Evolutionary conservation across 1,284 basidiomycete genomes (phyloP).

Genomic region (Sporisorium graminicola): DNA sequence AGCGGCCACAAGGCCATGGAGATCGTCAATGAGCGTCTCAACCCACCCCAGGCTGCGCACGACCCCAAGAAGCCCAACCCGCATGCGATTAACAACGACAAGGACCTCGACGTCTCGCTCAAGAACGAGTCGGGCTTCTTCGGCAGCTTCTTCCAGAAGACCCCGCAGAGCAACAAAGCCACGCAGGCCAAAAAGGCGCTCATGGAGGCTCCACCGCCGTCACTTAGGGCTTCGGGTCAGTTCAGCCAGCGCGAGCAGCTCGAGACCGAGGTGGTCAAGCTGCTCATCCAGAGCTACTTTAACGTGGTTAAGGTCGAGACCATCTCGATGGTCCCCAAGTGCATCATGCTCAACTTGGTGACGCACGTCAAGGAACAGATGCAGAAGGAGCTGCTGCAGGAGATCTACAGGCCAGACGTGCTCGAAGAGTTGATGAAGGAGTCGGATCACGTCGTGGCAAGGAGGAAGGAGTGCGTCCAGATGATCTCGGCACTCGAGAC

Average conservation of each 20-base stretch:
- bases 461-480: slow-evolving; percentile 68
- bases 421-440: slow-evolving; percentile 69
- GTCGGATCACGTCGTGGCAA: slow-evolving; percentile 66
- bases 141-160: slow-evolving; percentile 87
- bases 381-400: slow-evolving; percentile 82
- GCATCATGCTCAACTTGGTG: slow-evolving; percentile 93
- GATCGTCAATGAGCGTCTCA: slow-evolving; percentile 84
- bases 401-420: slow-evolving; percentile 66
- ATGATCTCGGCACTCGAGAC: slow-evolving; percentile 69
- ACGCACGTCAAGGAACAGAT: slow-evolving; percentile 91
- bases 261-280: slow-evolving; percentile 99
- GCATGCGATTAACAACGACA: slow-evolving; percentile 85
- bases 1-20: slow-evolving; percentile 96
- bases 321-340: slow-evolving; percentile 98
- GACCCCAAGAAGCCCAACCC: slow-evolving; percentile 63
- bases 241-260: slow-evolving; percentile 94
- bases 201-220: slow-evolving; percentile 89
- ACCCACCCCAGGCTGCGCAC: slow-evolving; percentile 71
- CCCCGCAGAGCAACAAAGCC: slow-evolving; percentile 74
- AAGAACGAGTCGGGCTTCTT: slow-evolving; percentile 91
- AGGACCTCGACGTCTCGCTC: slow-evolving; percentile 89
- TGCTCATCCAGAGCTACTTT: slow-evolving; percentile 70
- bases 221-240: slow-evolving; percentile 91
- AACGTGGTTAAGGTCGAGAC: slow-evolving; percentile 90
- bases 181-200: slow-evolving; percentile 75